Evolutionary conservation across 148 eudicot species (phyloP), one percentile per base, ranked within the genome.

Genomic region (Amaranthus cruentus): DNA sequence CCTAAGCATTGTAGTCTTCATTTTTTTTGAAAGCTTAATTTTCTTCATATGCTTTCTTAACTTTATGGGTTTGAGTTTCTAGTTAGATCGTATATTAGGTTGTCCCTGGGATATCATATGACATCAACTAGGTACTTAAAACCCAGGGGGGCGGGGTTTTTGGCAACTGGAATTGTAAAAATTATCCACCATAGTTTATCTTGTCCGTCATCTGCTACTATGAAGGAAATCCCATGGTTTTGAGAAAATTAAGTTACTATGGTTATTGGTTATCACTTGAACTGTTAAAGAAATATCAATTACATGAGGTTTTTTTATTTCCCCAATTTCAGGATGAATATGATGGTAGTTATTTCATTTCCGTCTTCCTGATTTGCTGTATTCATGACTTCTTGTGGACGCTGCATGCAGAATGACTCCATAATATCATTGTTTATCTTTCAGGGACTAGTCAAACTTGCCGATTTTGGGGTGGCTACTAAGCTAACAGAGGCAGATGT

Each of bases 391-490:
- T 60, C 58, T 43, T 44, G 28, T 57, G 12, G 66, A 5, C 21
- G 55, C 67, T 72, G 1, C 64, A 43, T 72, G 2, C 56, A 28
- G 52, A 44, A 46, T 63, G 57, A 47, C 51, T 76, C 69, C 15
- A 6, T 73, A 55, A 70, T 10, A 63, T 51, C 13, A 57, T 65
- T 70, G 57, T 14, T 73, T 5, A 50, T 47, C 53, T 76, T 67
- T 79, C 92, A 96, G 99, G 99, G 99, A 79, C 87, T 92, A 70
- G 99, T 96, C 79, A 96, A 96, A 83, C 92, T 96, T 75, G 99
- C 99, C 79, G 97, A 92, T 89, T 96, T 96, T 82, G 99, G 99
- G 53, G 99, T 96, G 73, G 99, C 99, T 43, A 96, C 99, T 46
- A 96, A 96, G 79, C 81, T 96, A 64, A 92, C 94, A 14, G 99